Evolutionary conservation across 2,329 filamentous ascomycete species (phyloP).

Genomic region (Microdochium bolleyi): DNA sequence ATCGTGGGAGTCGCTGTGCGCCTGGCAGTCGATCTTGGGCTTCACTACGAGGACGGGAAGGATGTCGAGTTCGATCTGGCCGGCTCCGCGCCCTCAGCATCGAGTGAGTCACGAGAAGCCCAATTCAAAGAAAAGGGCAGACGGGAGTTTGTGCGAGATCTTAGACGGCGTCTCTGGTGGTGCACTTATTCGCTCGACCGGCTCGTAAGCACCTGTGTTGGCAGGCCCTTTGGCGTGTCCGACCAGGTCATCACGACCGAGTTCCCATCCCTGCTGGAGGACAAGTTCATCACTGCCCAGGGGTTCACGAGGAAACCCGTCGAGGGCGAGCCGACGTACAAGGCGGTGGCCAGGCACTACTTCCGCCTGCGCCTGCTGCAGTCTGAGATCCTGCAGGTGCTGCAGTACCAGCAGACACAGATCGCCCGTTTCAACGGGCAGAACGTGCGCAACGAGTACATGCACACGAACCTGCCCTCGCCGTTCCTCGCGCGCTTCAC

Average conservation of each 20-base stretch:
- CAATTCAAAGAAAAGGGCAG: slow-evolving; percentile 51
- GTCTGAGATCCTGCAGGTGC: slow-evolving; percentile 88
- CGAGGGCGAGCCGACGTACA: slow-evolving; percentile 68
- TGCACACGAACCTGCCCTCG: slow-evolving; percentile 71
- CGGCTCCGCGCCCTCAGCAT: slow-evolving; percentile 28
- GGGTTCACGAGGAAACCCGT: slow-evolving; percentile 59
- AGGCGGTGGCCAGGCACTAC: slow-evolving; percentile 86
- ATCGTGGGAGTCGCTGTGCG: slow-evolving; percentile 91
- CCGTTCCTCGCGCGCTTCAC: slow-evolving; percentile 79
- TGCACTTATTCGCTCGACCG: slow-evolving; percentile 92
- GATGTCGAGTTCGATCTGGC: slow-evolving; percentile 52
- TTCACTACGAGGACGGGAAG: slow-evolving; percentile 86
- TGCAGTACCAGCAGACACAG: slow-evolving; percentile 87
- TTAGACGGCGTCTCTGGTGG: slow-evolving; percentile 88
- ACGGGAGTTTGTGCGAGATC: slow-evolving; percentile 77
- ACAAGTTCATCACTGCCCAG: slow-evolving; percentile 74
- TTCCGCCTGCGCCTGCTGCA: slow-evolving; percentile 82
- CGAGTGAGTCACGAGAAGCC: slow-evolving; percentile 21
- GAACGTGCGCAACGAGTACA: slow-evolving; percentile 60
- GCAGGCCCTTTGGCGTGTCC: slow-evolving; percentile 87
- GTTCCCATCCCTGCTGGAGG: slow-evolving; percentile 82
- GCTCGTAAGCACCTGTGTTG: slow-evolving; percentile 91
- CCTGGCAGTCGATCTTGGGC: slow-evolving; percentile 80
- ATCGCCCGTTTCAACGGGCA: slow-evolving; percentile 60
- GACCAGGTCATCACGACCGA: slow-evolving; percentile 95